Conservation (phyloP, 495 filamentous ascomycete genomes). For the Xylaria castorea region DNA sequence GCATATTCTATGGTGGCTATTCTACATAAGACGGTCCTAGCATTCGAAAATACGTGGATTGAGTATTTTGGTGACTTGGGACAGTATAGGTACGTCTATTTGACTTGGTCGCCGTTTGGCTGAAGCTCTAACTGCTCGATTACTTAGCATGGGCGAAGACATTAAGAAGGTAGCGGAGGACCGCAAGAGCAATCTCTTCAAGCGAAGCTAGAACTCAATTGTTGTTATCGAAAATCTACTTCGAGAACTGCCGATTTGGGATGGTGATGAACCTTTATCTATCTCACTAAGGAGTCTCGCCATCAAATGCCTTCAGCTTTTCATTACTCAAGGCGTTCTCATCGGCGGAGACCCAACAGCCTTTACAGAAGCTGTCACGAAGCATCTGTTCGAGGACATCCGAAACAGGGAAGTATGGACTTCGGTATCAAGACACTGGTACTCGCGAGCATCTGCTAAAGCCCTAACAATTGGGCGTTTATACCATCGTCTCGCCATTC, state of each 20-base stretch:
- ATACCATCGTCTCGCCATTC: no score
- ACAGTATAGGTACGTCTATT: no score
- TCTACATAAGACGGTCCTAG: no score
- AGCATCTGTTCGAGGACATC: conserved; percentile 57
- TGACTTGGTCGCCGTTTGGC: no score
- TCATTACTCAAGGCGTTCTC: conserved; percentile 59
- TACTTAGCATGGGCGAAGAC: conserved; percentile 60
- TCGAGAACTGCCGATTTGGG: conserved; percentile 62
- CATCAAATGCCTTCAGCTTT: conserved; percentile 68
- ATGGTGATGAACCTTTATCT: conserved; percentile 51
- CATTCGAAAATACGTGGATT: no score
- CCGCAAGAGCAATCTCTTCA: conserved; percentile 73
- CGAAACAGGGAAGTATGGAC: no score
- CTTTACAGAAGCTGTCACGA: conserved; percentile 57
- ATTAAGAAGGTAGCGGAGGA: conserved; percentile 64
- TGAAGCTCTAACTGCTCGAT: no score
- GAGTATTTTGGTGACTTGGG: no score
- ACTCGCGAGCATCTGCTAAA: no score
- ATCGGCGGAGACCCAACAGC: conserved; percentile 49
- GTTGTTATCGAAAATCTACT: conserved; percentile 57
- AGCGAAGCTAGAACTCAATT: conserved; percentile 61
- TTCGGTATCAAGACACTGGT: no score
- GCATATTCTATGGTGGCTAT: no score
- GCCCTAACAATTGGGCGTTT: no score
- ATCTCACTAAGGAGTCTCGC: conserved; percentile 69